Evolutionary conservation across 148 eudicot genomes (phyloP).

Genomic region (Spergularia bocconei): DNA sequence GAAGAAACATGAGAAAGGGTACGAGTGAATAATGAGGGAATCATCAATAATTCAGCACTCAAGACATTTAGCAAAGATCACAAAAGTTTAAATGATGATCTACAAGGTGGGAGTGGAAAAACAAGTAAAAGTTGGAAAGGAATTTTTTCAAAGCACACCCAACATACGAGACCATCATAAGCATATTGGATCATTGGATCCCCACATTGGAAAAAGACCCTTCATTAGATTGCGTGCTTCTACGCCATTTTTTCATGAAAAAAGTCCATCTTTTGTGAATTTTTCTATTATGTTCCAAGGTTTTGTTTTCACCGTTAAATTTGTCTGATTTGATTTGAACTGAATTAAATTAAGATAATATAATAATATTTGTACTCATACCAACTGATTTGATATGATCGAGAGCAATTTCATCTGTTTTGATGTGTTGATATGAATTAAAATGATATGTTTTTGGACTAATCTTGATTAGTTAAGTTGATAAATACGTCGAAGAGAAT

Average conservation of each 20-base stretch:
- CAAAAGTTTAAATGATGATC: slow-evolving; percentile 3
- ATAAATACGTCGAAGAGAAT: too few species aligned
- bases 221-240: slow-evolving; percentile 13
- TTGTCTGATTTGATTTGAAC: too few species aligned
- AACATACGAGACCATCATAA: not conserved
- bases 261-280: not conserved
- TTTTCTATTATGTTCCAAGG: not conserved
- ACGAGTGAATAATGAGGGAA: slow-evolving; percentile 13
- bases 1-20: not conserved
- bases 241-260: not conserved
- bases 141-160: slow-evolving; percentile 21
- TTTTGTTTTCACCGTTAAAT: too few species aligned
- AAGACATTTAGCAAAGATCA: not conserved
- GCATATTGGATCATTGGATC: not conserved
- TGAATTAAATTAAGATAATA: too few species aligned
- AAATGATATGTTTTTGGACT: too few species aligned
- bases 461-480: too few species aligned
- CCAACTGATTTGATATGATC: too few species aligned
- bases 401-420: too few species aligned
- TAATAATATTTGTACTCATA: too few species aligned
- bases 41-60: not conserved
- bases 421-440: too few species aligned
- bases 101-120: not conserved
- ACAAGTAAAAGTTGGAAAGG: not conserved
- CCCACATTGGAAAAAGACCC: slow-evolving; percentile 22